These are phyloP conservation scores for Lepraria neglecta DNA, from an alignment of 495 filamentous ascomycete genomes.

Conservation along the genomic window DNA sequence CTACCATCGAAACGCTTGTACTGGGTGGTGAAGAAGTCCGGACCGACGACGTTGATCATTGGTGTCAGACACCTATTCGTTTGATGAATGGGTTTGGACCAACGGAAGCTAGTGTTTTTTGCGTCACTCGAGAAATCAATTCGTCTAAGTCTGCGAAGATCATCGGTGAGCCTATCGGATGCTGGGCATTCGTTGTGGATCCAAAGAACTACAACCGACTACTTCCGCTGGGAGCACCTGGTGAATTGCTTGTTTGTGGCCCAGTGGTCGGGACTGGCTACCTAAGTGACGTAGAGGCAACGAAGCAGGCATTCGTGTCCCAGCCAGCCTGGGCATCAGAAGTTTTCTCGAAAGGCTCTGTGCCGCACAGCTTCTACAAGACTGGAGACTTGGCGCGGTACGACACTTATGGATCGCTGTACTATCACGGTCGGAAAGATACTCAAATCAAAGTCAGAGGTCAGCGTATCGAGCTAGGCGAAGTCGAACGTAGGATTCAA, in stretches of 20 bases:
- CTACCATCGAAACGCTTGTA: slow-evolving; percentile 43
- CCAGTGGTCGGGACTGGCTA: slow-evolving; percentile 33
- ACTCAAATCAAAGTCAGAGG: slow-evolving; percentile 21
- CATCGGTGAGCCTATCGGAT: slow-evolving; percentile 20
- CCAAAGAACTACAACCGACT: slow-evolving; percentile 31
- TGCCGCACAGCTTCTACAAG: slow-evolving; percentile 28
- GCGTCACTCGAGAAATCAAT: not conserved
- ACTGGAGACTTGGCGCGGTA: slow-evolving; percentile 36
- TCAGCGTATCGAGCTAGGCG: slow-evolving; percentile 19
- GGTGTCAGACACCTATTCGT: slow-evolving; percentile 29
- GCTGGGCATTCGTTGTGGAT: slow-evolving; percentile 34
- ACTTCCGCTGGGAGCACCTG: slow-evolving; percentile 34
- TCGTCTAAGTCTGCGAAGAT: not conserved
- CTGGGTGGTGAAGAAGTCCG: slow-evolving; percentile 46
- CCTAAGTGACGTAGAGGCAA: slow-evolving; percentile 35
- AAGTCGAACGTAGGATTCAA: slow-evolving; percentile 31
- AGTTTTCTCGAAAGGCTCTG: slow-evolving; percentile 10
- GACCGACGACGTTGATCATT: not conserved
- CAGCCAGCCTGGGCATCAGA: slow-evolving; percentile 20
- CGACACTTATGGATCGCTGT: slow-evolving; percentile 32
- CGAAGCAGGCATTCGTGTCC: slow-evolving; percentile 31
- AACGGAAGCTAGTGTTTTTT: slow-evolving; percentile 39
- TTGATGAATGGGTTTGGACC: slow-evolving; percentile 51
- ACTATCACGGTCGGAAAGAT: slow-evolving; percentile 34
- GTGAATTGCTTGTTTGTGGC: slow-evolving; percentile 39